phyloP scores from a whole-genome alignment of 2,329 filamentous ascomycete genomes.

The Botryotinia calthae region DNA sequence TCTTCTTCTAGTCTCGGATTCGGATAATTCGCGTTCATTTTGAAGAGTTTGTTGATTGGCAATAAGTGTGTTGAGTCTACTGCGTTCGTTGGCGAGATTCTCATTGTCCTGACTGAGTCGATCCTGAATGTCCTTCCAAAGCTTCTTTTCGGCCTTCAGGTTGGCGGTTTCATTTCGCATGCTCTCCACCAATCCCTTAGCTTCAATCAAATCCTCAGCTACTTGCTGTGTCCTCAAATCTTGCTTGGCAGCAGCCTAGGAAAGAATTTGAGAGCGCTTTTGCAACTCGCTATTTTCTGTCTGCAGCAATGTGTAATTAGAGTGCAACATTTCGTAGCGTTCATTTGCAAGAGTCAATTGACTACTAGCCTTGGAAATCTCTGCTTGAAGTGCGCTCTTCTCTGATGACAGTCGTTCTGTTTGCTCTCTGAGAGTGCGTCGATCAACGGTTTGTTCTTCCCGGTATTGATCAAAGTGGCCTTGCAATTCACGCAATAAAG shows the following conservation, averaged over 20 bases:
- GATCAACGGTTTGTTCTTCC: slow-evolving; percentile 78
- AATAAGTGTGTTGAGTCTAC: slow-evolving; percentile 77
- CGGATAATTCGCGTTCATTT: slow-evolving; percentile 84
- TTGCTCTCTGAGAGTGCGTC: slow-evolving; percentile 79
- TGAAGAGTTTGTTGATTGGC: slow-evolving; percentile 82
- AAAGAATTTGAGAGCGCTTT: slow-evolving; percentile 72
- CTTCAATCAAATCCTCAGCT: slow-evolving; percentile 88
- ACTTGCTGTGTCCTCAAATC: slow-evolving; percentile 89
- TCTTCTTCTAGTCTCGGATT: slow-evolving; percentile 77
- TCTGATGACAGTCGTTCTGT: slow-evolving; percentile 77
- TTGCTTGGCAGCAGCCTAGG: slow-evolving; percentile 83
- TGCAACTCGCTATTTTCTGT: slow-evolving; percentile 83
- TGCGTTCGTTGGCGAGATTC: slow-evolving; percentile 76
- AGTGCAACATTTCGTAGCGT: slow-evolving; percentile 84
- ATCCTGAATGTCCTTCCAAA: slow-evolving; percentile 92
- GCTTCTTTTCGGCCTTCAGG: slow-evolving; percentile 87
- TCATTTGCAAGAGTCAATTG: slow-evolving; percentile 80
- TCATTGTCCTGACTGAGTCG: slow-evolving; percentile 88
- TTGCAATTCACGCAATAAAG: slow-evolving; percentile 82
- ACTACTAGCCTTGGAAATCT: slow-evolving; percentile 75
- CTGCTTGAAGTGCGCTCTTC: slow-evolving; percentile 77
- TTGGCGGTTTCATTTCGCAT: slow-evolving; percentile 89
- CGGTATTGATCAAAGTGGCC: slow-evolving; percentile 86
- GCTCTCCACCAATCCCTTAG: slow-evolving; percentile 76
- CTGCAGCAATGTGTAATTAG: slow-evolving; percentile 80